phyloP scores from a whole-genome alignment of 1,139 yeast species.

The Yamadazyma diddensiae region DNA sequence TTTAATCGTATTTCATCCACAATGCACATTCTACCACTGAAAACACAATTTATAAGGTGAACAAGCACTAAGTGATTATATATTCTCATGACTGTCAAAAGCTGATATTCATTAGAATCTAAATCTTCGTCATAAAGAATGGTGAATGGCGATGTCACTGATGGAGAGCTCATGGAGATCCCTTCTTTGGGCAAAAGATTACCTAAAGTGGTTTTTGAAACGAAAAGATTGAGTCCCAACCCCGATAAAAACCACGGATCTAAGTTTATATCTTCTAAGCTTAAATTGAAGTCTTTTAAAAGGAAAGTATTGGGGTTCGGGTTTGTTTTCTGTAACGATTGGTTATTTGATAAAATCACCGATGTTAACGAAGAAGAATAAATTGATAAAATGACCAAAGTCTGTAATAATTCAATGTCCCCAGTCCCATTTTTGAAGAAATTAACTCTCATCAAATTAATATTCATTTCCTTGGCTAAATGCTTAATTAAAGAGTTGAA shows the following conservation, averaged over 20 bases:
- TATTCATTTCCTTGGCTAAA: conserved; percentile 42
- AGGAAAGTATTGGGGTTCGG: conserved; percentile 14
- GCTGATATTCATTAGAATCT: conserved; percentile 45
- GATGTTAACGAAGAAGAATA: conserved; percentile 61
- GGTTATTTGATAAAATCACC: conserved; percentile 24
- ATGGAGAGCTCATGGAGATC: conserved; percentile 7
- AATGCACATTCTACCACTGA: conserved; percentile 74
- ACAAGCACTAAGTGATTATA: conserved; percentile 75
- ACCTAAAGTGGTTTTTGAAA: conserved; percentile 44
- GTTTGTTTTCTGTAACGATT: conserved; percentile 9
- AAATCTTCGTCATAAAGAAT: conserved; percentile 28
- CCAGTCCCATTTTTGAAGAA: conserved; percentile 20
- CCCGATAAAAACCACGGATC: conserved; percentile 66
- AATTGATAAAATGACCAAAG: conserved; percentile 58
- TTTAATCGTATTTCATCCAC: conserved; percentile 64
- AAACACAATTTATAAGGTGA: conserved; percentile 65
- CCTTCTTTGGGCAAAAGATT: conserved; percentile 17
- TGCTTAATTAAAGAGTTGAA: conserved; percentile 28
- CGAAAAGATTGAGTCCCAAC: conserved; percentile 55
- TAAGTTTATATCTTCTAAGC: conserved; percentile 21
- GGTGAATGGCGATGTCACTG: conserved; percentile 23
- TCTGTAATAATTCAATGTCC: conserved; percentile 61
- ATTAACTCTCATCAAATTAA: conserved; percentile 29
- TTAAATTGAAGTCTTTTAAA: conserved; percentile 19
- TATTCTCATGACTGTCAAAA: conserved; percentile 52